A percentile compares a stretch with the other conserved stretches of the same genome.
Evolutionary conservation across 1,284 basidiomycete genomes (phyloP).

Genomic region (Marasmius tenuissimus): DNA sequence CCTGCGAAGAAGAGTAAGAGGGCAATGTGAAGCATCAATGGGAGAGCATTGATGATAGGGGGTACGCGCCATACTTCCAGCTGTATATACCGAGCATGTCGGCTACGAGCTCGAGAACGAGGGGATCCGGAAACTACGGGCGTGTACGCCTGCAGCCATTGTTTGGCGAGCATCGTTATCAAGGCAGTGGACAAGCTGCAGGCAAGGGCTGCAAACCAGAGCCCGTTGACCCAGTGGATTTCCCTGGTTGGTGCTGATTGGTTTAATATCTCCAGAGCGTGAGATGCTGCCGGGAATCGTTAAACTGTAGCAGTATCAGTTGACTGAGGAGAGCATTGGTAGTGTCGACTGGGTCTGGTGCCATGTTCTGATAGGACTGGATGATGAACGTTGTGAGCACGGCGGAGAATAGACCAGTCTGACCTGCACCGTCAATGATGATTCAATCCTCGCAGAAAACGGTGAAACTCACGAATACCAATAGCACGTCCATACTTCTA

Average conservation of each 20-base stretch:
- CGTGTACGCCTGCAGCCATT: conserved; percentile 41
- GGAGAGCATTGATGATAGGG: conserved; percentile 35
- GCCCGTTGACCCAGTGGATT: conserved; percentile 39
- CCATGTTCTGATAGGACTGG: conserved; percentile 37
- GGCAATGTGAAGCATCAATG: conserved; percentile 41
- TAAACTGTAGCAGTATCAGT: conserved; percentile 25
- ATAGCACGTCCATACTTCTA: conserved; percentile 38
- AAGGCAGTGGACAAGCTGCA: conserved; percentile 40
- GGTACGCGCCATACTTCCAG: conserved; percentile 41
- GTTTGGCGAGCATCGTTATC: conserved; percentile 43
- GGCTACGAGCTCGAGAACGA: conserved; percentile 33
- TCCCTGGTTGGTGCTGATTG: conserved; percentile 10
- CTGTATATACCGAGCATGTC: conserved; percentile 34
- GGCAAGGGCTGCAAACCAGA: conserved; percentile 42
- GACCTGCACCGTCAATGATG: not conserved
- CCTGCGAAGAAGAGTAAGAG: conserved; percentile 45
- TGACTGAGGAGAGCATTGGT: conserved; percentile 34
- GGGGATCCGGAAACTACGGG: conserved; percentile 32
- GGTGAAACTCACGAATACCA: conserved; percentile 40
- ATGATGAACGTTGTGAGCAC: conserved; percentile 46
- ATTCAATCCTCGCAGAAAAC: not conserved
- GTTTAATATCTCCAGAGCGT: not conserved
- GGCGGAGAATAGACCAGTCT: conserved; percentile 48
- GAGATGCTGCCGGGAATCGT: not conserved
- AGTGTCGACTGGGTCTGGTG: conserved; percentile 28